phyloP scores from a whole-genome alignment of 164 flowering plant genomes.

The Akebia trifoliata region DNA sequence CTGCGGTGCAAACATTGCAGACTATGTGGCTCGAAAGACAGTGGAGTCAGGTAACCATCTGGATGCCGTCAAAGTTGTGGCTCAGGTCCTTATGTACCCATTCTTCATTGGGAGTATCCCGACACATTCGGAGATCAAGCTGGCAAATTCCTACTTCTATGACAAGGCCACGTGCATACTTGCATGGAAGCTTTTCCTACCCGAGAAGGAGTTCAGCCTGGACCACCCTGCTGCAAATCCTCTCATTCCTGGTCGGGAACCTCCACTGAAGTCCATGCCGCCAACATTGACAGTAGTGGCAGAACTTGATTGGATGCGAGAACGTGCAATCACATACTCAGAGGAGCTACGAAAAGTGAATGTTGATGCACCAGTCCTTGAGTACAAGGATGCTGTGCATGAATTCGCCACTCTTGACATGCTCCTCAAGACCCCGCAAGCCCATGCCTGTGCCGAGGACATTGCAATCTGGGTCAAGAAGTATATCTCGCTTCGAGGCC shows the following conservation, averaged over 20 bases:
- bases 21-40: constrained; percentile 43
- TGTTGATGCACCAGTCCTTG: constrained; percentile 54
- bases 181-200: constrained; percentile 58
- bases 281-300: constrained; percentile 58
- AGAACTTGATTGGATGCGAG: constrained; percentile 63
- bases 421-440: constrained; percentile 50
- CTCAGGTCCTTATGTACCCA: constrained; percentile 57
- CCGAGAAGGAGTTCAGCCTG: constrained; percentile 40
- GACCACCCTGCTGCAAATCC: constrained; percentile 63
- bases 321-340: constrained; percentile 55
- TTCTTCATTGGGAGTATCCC: constrained; percentile 55
- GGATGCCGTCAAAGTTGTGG: constrained; percentile 55
- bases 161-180: constrained; percentile 47
- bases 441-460: constrained; percentile 58
- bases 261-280: constrained; percentile 46
- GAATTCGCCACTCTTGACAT: constrained; percentile 57
- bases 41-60: constrained; percentile 44
- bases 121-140: constrained; percentile 47
- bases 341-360: constrained; percentile 54
- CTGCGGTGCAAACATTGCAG: constrained; percentile 56
- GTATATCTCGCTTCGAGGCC: constrained; percentile 46
- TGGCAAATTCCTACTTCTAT: constrained; percentile 51
- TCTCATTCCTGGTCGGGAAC: constrained; percentile 31
- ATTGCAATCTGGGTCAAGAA: constrained; percentile 62
- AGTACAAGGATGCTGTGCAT: constrained; percentile 53